These are phyloP conservation scores for Syzygium jambos DNA, from an alignment of 345 rosid genomes.

Conservation along the genomic window DNA sequence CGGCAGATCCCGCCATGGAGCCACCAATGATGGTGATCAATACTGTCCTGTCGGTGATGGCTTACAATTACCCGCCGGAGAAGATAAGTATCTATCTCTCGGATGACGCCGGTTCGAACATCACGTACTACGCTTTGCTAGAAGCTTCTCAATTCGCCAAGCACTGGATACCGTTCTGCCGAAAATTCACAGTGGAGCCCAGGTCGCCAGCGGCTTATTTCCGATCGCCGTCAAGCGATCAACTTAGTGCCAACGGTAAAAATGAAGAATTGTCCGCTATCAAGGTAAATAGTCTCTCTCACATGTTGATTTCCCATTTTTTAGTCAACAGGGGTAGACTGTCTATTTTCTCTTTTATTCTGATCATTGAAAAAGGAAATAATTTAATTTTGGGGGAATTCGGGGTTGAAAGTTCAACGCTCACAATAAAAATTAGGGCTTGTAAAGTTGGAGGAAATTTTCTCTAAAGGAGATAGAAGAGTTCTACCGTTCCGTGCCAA, in stretches of 20 bases:
- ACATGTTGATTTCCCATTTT: background rate
- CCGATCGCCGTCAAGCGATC: background rate
- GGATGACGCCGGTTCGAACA: conserved; percentile 38
- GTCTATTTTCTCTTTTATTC: background rate
- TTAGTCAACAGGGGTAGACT: background rate
- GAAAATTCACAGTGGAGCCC: conserved; percentile 22
- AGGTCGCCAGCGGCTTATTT: conserved; percentile 39
- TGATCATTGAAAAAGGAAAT: background rate
- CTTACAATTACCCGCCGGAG: conserved; percentile 32
- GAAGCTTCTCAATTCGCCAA: conserved; percentile 42
- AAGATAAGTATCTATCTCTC: conserved; percentile 41
- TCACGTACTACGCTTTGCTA: conserved; percentile 37
- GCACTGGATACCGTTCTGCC: conserved; percentile 49
- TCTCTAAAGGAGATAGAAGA: background rate
- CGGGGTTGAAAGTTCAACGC: background rate
- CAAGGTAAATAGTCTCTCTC: conserved; percentile 7
- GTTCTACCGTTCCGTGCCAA: background rate
- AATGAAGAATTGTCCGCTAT: conserved; percentile 3
- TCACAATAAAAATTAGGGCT: background rate
- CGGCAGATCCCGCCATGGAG: conserved; percentile 40
- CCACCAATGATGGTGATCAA: conserved; percentile 41
- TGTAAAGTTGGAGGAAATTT: background rate
- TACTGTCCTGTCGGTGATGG: conserved; percentile 40
- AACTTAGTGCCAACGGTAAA: background rate
- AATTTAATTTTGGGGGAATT: background rate